phyloP scores from a whole-genome alignment of 345 rosid genomes.

The Boechera retrofracta region DNA sequence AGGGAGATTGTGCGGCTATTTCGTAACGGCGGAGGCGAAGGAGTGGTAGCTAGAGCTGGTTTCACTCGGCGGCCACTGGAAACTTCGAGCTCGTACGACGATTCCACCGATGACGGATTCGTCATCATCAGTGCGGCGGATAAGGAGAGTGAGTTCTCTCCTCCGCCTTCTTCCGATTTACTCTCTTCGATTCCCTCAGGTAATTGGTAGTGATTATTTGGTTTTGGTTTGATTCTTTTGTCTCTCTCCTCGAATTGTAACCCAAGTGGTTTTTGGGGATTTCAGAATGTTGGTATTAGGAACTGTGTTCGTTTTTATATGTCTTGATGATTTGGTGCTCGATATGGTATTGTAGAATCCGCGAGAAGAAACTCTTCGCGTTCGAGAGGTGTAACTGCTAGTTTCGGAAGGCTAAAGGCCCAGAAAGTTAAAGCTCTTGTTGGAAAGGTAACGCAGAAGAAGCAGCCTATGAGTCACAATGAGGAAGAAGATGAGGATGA shows the following conservation, averaged over 20 bases:
- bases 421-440: conserved; percentile 66
- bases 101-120: conserved; percentile 57
- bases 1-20: conserved; percentile 24
- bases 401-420: conserved; percentile 66
- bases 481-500: conserved; percentile 41
- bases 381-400: conserved; percentile 43
- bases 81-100: conserved; percentile 51
- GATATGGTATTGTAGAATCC: conserved; percentile 28
- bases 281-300: neutral
- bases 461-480: conserved; percentile 34
- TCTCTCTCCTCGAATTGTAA: neutral
- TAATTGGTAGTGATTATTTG: conserved; percentile 17
- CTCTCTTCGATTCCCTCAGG: conserved; percentile 42
- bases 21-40: conserved; percentile 31
- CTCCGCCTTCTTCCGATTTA: conserved; percentile 38
- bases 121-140: conserved; percentile 49
- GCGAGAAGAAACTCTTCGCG: conserved; percentile 42
- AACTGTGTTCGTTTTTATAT: neutral
- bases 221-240: neutral
- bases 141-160: conserved; percentile 30
- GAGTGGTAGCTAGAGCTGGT: conserved; percentile 38
- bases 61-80: conserved; percentile 51
- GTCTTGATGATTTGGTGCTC: conserved; percentile 21
- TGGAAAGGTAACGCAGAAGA: conserved; percentile 51
- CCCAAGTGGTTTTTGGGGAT: neutral